phyloP scores from a whole-genome alignment of 768 basidiomycete species.

The Russula sp. region DNA sequence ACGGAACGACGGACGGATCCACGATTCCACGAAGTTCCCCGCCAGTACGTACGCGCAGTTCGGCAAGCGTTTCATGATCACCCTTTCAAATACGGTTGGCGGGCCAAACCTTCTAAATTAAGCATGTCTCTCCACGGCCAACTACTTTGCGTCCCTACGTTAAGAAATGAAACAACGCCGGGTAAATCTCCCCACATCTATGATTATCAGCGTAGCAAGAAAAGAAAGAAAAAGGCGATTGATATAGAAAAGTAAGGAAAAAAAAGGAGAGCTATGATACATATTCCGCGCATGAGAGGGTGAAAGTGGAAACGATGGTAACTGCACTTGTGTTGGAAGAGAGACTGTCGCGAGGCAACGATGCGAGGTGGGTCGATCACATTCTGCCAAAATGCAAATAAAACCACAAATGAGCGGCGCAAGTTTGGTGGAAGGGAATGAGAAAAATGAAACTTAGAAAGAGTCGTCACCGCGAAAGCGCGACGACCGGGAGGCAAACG shows the following conservation, averaged over 20 bases:
- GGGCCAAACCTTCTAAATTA: conserved; percentile 28
- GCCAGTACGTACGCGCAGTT: conserved; percentile 5
- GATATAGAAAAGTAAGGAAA: neutral
- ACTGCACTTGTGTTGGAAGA: conserved; percentile 8
- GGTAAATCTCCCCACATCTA: conserved; percentile 25
- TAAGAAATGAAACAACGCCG: conserved; percentile 16
- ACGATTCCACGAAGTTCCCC: conserved; percentile 16
- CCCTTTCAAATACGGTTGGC: neutral
- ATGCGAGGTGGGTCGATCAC: conserved; percentile 15
- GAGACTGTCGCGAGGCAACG: conserved; percentile 5
- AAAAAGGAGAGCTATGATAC: conserved; percentile 11
- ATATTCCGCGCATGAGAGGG: conserved; percentile 15
- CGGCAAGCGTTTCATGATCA: conserved; percentile 14
- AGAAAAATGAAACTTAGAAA: conserved; percentile 30
- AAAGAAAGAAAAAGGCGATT: conserved; percentile 9
- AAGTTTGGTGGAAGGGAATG: conserved; percentile 5
- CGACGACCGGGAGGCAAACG: conserved; percentile 42
- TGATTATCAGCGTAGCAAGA: conserved; percentile 23
- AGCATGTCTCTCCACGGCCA: conserved; percentile 18
- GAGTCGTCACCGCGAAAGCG: conserved; percentile 26
- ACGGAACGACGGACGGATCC: conserved; percentile 5
- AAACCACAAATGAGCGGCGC: conserved; percentile 22
- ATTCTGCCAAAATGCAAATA: conserved; percentile 21
- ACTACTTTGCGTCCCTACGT: conserved; percentile 26
- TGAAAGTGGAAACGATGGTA: neutral